Evolutionary conservation across 148 eudicot genomes (phyloP).

Genomic region (Cornus controversa): DNA sequence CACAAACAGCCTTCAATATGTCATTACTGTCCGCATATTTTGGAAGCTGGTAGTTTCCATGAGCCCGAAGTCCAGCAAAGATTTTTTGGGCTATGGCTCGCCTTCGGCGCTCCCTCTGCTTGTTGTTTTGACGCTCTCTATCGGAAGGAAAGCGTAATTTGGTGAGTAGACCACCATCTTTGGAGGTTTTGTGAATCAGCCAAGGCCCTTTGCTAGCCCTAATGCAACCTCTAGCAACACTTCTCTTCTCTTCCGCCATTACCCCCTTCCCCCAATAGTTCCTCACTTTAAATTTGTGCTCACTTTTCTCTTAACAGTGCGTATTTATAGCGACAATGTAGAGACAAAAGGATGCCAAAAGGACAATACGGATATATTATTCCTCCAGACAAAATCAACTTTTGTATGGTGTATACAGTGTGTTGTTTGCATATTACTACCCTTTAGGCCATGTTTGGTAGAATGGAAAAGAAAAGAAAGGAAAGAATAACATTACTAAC

Average conservation of each 20-base stretch:
- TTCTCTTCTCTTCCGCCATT: background rate
- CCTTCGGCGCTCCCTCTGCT: slow-evolving; percentile 31
- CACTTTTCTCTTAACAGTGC: background rate
- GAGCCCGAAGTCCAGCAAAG: background rate
- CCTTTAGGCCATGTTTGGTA: too few species aligned
- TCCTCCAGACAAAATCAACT: too few species aligned
- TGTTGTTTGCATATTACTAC: too few species aligned
- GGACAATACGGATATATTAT: too few species aligned
- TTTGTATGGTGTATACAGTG: too few species aligned
- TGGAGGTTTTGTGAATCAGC: slow-evolving; percentile 34
- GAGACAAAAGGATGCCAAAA: too few species aligned
- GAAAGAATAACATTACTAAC: too few species aligned
- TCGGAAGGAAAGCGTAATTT: slow-evolving; percentile 23
- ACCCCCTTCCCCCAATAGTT: background rate
- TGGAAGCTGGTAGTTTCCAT: slow-evolving; percentile 14
- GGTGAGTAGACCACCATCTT: slow-evolving; percentile 28
- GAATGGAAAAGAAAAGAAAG: too few species aligned
- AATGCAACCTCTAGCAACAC: background rate
- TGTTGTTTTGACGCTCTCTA: slow-evolving; percentile 36
- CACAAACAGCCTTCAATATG: slow-evolving; percentile 35
- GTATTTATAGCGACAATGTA: background rate
- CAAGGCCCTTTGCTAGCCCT: slow-evolving; percentile 35
- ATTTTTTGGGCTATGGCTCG: slow-evolving; percentile 11
- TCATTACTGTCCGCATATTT: slow-evolving; percentile 40
- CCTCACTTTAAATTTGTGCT: background rate